A percentile compares a stretch with the other conserved stretches of the same genome.
These are phyloP conservation scores for Phaeosphaeriaceae sp. DNA, from an alignment of 2,329 filamentous ascomycete genomes.

Conservation along the genomic window DNA sequence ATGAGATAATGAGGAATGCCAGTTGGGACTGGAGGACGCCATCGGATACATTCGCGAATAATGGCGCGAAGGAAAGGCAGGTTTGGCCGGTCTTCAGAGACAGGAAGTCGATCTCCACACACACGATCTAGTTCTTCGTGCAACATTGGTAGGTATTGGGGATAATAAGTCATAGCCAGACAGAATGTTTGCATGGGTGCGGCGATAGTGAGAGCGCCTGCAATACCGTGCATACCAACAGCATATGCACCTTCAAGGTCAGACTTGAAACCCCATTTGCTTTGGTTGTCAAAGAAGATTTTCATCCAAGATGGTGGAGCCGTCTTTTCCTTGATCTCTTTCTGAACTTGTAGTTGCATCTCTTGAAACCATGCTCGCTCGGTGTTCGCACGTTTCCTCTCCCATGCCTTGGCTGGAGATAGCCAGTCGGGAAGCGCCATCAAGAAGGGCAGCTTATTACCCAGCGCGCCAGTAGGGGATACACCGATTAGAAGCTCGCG, in stretches of 20 bases:
- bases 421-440: constrained; percentile 54
- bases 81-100: constrained; percentile 46
- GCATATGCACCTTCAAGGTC: constrained; percentile 55
- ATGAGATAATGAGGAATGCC: constrained; percentile 62
- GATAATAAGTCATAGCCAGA: constrained; percentile 54
- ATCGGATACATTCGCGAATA: constrained; percentile 51
- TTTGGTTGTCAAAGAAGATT: constrained; percentile 50
- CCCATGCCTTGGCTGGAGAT: constrained; percentile 53
- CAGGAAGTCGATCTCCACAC: constrained; percentile 47
- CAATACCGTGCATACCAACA: constrained; percentile 57
- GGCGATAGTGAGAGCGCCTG: constrained; percentile 55
- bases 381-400: constrained; percentile 50
- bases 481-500: constrained; percentile 55
- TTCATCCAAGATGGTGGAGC: constrained; percentile 52
- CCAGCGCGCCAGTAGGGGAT: constrained; percentile 53
- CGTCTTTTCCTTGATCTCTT: constrained; percentile 42
- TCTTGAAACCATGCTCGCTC: constrained; percentile 53
- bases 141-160: constrained; percentile 50
- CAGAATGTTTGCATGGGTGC: constrained; percentile 57
- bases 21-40: constrained; percentile 53
- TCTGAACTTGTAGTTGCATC: constrained; percentile 51
- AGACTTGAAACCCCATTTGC: constrained; percentile 50
- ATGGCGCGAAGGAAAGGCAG: constrained; percentile 49
- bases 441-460: constrained; percentile 54
- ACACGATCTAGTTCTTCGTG: constrained; percentile 51